Evolutionary conservation across 441 rosid species (phyloP), one percentile per base, ranked within the genome.

Genomic region (Erodium moschatum): DNA sequence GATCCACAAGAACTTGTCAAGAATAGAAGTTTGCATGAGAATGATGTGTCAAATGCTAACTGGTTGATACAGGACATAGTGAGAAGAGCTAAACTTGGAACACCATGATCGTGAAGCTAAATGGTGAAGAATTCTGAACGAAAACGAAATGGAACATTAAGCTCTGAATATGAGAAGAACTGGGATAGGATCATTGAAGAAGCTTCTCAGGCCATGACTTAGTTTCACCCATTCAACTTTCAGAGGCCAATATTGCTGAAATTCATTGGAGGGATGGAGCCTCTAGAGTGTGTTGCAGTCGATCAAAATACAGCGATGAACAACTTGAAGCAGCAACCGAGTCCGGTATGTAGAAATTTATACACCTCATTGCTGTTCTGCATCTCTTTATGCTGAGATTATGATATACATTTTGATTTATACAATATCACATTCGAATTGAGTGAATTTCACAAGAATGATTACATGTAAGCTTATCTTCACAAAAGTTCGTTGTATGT

Each of bases 1-100:
- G 79, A 89, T 81, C 90, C 90, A 7, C 84, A 90, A 68, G 73
- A 86, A 69, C 84, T 86, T 65, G 79, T 80, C 68, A 88, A 84
- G 78, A 75, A 64, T 72, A 82, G 88, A 85, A 82, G 82, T 68
- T 81, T 80, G 35, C 67, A 75, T 0, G 73, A 54, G 62, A 85
- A 71, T 48, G 72, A 75, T 64, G 71, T 76, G 35, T 69, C 75
- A 48, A 79, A 54, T 75, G 79, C 89, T 35, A 75, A 78, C 70
- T 67, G 10, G 68, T 74, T 74, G 74, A 76, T 76, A 19, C 80
- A 79, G 72, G 78, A 76, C 52, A 70, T 79, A 13, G 78, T 67
- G 64, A 67, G 63, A 71, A 77, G 80, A 73, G 70, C 52, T 10
- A 67, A 24, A 24, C 31, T 44, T 12, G n/a, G 50, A 44, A 44